Base-by-base conservation (phyloP, 345 rosid genomes). In the Populus nigra region DNA sequence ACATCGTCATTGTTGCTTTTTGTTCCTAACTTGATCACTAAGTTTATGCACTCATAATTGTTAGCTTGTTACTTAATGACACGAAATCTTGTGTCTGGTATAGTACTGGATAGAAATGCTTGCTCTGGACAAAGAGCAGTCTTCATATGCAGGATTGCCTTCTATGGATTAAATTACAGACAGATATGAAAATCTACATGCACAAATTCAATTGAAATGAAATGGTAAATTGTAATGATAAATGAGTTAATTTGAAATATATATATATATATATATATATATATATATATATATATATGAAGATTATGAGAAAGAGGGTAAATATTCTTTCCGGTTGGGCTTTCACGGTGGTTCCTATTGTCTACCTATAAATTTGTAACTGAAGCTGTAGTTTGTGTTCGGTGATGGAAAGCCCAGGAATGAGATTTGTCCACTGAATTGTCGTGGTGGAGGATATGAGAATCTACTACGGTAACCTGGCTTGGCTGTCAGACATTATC, bases 301-400 rank as follows among this genome's bases (percentile, higher is more conserved):
- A n/a, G n/a, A n/a, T n/a, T 33, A 92, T 83, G 87, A 94, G 93
- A 75, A 89, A 71, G 80, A 91, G 89, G 73, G 92, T 96, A 71
- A 90, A 33, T n/a, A n/a, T n/a, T n/a, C n/a, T n/a, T n/a, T n/a
- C n/a, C n/a, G n/a, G n/a, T n/a, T n/a, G n/a, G n/a, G n/a, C n/a
- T n/a, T n/a, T n/a, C n/a, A n/a, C n/a, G n/a, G n/a, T n/a, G n/a
- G n/a, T n/a, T 33, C 35, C 35, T 39, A 39, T 7, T 6, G 8
- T 39, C 43, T 39, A 39, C 43, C 43, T 39, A 39, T 6, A 39
- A 7, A 39, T 8, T 8, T 39, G 43, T 39, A 7, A 6, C 9
- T 7, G 43, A 39, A 5, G 6, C 29, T 22, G 16, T 47, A 7
- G n/a, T 45, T 70, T 70, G 7, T 45, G 65, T n/a, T 29, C 41